These are phyloP conservation scores for Epichloe scottii DNA, from an alignment of 2,329 filamentous ascomycete species.

Conservation along the genomic window DNA sequence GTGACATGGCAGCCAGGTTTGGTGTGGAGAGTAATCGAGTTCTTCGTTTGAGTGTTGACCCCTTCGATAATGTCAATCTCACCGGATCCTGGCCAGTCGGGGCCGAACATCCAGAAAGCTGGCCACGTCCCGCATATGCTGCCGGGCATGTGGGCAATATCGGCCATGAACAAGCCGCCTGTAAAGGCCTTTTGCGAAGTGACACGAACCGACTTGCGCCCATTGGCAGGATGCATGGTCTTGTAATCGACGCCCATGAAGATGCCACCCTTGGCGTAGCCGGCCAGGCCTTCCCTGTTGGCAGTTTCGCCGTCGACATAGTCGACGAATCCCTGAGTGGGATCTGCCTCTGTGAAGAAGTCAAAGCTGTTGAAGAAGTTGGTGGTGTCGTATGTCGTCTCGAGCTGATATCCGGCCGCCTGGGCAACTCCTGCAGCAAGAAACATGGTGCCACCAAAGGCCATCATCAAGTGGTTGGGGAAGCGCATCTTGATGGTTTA, in stretches of 20 bases:
- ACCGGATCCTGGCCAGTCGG: slow-evolving; percentile 56
- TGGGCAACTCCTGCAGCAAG: slow-evolving; percentile 13
- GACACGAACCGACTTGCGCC: slow-evolving; percentile 60
- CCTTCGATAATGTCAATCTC: slow-evolving; percentile 78
- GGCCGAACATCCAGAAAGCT: slow-evolving; percentile 57
- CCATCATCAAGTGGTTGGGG: slow-evolving; percentile 9
- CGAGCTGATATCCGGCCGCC: slow-evolving; percentile 30
- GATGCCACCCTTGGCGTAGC: slow-evolving; percentile 39
- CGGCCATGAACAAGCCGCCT: slow-evolving; percentile 58
- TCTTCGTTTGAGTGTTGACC: slow-evolving; percentile 48
- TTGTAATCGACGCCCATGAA: slow-evolving; percentile 59
- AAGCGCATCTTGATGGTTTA: slow-evolving; percentile 11
- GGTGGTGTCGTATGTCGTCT: slow-evolving; percentile 33
- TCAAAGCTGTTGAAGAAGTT: slow-evolving; percentile 46
- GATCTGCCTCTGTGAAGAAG: slow-evolving; percentile 48
- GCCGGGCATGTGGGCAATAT: slow-evolving; percentile 66
- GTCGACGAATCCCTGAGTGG: slow-evolving; percentile 62
- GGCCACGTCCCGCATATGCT: slow-evolving; percentile 64
- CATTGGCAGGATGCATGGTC: slow-evolving; percentile 40
- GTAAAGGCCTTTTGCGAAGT: slow-evolving; percentile 54
- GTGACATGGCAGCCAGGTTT: slow-evolving; percentile 43
- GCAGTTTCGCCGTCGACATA: slow-evolving; percentile 52
- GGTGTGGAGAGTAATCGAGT: slow-evolving; percentile 59
- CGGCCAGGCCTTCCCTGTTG: slow-evolving; percentile 43
- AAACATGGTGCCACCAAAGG: slow-evolving; percentile 19